phyloP scores from a whole-genome alignment of 2,329 filamentous ascomycete genomes.

The Kalmusia sp. region DNA sequence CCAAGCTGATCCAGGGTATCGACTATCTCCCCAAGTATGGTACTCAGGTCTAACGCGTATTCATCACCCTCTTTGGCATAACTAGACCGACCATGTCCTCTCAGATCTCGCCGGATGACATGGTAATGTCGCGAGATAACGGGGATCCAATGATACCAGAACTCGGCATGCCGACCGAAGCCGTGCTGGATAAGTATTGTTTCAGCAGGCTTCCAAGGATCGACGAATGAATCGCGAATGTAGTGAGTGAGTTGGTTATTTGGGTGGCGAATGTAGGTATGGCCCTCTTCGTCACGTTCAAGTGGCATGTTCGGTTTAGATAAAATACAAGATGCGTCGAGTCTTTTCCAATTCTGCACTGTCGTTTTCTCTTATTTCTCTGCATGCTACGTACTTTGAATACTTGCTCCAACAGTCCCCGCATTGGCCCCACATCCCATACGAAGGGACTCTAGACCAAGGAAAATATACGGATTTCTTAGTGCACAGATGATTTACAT shows the following conservation, averaged over 20 bases:
- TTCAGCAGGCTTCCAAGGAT: constrained; percentile 41
- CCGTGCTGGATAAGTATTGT: constrained; percentile 49
- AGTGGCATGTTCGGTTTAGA: constrained; percentile 24
- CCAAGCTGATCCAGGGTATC: constrained; percentile 45
- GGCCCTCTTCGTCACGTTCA: constrained; percentile 24
- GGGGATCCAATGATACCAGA: constrained; percentile 49
- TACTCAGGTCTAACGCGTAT: constrained; percentile 32
- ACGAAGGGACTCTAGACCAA: neutral
- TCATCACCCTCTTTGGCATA: constrained; percentile 21
- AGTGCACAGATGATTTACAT: no score
- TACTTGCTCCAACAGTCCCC: neutral
- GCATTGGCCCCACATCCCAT: neutral
- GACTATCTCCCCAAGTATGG: constrained; percentile 39
- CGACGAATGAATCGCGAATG: constrained; percentile 33
- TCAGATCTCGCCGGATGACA: constrained; percentile 43
- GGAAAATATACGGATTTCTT: no score
- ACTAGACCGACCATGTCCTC: constrained; percentile 43
- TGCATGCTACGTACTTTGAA: neutral
- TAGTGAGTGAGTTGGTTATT: constrained; percentile 42
- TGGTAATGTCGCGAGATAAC: constrained; percentile 36
- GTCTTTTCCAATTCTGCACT: neutral
- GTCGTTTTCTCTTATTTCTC: no score
- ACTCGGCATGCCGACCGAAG: constrained; percentile 41
- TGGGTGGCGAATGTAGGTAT: constrained; percentile 37
- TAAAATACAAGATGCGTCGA: neutral